A percentile compares a stretch with the other conserved stretches of the same genome.
phyloP scores from a whole-genome alignment of 1,284 basidiomycete genomes.

The Meripilus lineatus region DNA sequence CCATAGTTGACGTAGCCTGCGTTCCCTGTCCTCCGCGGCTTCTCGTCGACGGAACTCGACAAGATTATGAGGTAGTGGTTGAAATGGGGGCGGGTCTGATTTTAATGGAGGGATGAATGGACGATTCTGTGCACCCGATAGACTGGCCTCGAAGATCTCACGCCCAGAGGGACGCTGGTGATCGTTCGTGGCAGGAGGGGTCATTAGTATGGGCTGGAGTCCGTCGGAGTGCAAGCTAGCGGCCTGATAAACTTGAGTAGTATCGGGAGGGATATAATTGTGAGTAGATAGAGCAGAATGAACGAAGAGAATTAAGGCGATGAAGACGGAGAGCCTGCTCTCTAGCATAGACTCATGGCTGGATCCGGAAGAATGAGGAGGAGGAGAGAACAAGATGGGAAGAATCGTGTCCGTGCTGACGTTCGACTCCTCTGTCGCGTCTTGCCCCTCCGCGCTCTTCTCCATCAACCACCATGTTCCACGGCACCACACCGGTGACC shows the following conservation, averaged over 20 bases:
- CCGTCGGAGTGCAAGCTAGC: no score
- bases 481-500: no score
- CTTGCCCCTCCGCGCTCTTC: no score
- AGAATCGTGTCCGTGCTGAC: no score
- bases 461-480: no score
- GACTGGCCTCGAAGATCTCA: slow-evolving; percentile 46
- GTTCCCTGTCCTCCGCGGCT: slow-evolving; percentile 54
- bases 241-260: no score
- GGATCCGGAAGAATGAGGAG: not conserved
- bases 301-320: not conserved
- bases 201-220: no score
- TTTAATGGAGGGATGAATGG: slow-evolving; percentile 54
- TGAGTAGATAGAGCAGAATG: no score
- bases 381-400: no score
- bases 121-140: slow-evolving; percentile 48
- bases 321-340: not conserved
- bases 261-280: no score
- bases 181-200: not conserved
- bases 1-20: slow-evolving; percentile 58
- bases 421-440: no score
- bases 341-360: not conserved
- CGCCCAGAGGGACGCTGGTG: slow-evolving; percentile 27
- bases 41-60: slow-evolving; percentile 61
- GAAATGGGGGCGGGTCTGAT: slow-evolving; percentile 42
- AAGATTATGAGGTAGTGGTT: slow-evolving; percentile 43